Evolutionary conservation across 1,284 basidiomycete genomes (phyloP).

Genomic region (Fomes fomentarius): DNA sequence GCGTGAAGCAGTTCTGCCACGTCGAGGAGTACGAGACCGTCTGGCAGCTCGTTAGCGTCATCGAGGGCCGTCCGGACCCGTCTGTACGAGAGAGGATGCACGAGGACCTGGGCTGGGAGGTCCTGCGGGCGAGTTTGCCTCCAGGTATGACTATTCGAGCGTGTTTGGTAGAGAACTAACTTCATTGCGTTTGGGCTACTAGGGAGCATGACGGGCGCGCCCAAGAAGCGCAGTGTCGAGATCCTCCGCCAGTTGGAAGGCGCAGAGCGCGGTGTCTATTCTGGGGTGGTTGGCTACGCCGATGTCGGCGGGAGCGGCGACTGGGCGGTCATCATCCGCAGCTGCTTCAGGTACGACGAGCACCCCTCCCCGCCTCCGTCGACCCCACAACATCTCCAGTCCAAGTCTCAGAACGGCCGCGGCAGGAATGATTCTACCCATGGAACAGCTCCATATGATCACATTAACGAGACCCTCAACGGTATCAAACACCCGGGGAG

Average conservation of each 20-base stretch:
- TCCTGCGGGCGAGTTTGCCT: conserved; percentile 81
- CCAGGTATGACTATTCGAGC: too few species aligned
- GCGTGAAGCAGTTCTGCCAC: conserved; percentile 84
- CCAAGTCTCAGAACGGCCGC: too few species aligned
- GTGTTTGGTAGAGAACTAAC: too few species aligned
- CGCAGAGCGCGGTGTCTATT: conserved; percentile 80
- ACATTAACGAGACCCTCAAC: neutral
- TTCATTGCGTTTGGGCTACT: too few species aligned
- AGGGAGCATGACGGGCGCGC: conserved; percentile 98
- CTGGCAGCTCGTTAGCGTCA: conserved; percentile 96
- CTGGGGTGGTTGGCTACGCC: conserved; percentile 95
- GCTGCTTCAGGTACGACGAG: conserved; percentile 81
- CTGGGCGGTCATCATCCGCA: conserved; percentile 96
- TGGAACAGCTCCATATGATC: neutral
- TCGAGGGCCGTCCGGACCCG: conserved; percentile 60
- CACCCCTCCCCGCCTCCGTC: conserved; percentile 8
- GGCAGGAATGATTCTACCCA: too few species aligned
- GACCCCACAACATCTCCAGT: conserved; percentile 33
- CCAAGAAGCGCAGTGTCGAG: conserved; percentile 92
- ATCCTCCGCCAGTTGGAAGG: conserved; percentile 86
- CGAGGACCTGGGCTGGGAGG: conserved; percentile 72
- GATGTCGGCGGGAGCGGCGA: conserved; percentile 89
- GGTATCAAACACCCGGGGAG: neutral
- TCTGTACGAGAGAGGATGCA: conserved; percentile 37
- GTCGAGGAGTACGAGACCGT: conserved; percentile 96